Conservation (phyloP, 352 stramenopile genomes). For the Plasmopara muralis region DNA sequence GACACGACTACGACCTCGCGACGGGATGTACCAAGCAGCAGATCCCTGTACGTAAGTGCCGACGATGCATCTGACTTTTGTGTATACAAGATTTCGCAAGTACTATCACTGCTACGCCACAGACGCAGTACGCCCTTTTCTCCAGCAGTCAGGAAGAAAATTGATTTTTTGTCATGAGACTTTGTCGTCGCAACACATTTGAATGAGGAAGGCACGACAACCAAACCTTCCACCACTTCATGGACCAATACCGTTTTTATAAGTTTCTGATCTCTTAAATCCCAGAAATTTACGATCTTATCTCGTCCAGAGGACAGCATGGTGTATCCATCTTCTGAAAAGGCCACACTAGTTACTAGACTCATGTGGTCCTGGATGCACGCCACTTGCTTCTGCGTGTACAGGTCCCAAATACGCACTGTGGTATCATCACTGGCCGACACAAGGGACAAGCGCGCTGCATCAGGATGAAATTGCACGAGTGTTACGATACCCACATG, state of each 20-base stretch:
- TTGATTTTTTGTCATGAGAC: conserved; percentile 43
- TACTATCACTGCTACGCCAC: conserved; percentile 36
- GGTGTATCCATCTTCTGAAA: conserved; percentile 80
- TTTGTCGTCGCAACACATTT: conserved; percentile 34
- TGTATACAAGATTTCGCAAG: conserved; percentile 42
- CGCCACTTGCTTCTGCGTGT: conserved; percentile 74
- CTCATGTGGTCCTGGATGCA: conserved; percentile 94
- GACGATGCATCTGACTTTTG: conserved; percentile 32
- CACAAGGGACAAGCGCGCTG: conserved; percentile 56
- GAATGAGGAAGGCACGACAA: conserved; percentile 73
- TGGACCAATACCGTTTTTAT: conserved; percentile 92
- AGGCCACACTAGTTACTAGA: conserved; percentile 90
- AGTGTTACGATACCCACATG: conserved; percentile 85
- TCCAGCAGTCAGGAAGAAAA: conserved; percentile 91
- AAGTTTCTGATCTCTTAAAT: conserved; percentile 73
- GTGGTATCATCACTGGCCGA: conserved; percentile 72
- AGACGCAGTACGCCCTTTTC: conserved; percentile 87
- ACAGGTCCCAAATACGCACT: conserved; percentile 83
- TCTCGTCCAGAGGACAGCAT: conserved; percentile 89
- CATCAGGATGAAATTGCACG: conserved; percentile 78
- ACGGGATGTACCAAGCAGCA: conserved; percentile 45
- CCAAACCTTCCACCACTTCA: conserved; percentile 92
- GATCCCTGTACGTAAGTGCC: conserved; percentile 40
- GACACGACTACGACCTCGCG: conserved; percentile 75
- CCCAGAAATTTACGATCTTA: conserved; percentile 90